Base-by-base conservation (phyloP, 2,329 filamentous ascomycete genomes). In the Fusarium sp. region DNA sequence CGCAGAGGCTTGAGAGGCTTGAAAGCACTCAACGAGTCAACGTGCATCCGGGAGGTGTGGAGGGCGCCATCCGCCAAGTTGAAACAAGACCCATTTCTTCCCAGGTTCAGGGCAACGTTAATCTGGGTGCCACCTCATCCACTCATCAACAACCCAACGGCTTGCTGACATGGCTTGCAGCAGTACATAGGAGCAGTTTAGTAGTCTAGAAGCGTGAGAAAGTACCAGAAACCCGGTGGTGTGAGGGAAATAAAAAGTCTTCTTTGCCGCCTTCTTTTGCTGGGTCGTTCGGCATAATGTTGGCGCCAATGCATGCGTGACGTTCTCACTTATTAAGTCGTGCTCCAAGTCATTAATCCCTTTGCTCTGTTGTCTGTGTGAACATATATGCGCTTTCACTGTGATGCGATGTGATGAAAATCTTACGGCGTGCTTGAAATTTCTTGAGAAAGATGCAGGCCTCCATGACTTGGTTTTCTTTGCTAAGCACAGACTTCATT, bases 261-360 rank as follows among this genome's bases (percentile, higher is more conserved):
- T 75, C 65, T 63, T 72, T 47, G 35, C 49, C 42, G 48, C 39
- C 49, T 69, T 72, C 63, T 74, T 63, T 60, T 56, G 70, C 67
- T 74, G 45, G 54, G 52, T 58, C 49, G 14, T 67, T 63, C 62
- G 66, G 54, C 33, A 60, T 49, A 51, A 45, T 66, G 18, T 69
- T 73, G 71, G 54, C 71, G 62, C 71, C 66, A 73, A 73, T 71
- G 70, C 71, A 73, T 74, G 70, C 51, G 70, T 71, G 71, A 72
- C 68, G 64, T 38, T 63, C 49, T 66, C 48, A 69, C 49, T 75
- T 58, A 47, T 44, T 36, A 44, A 75, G 57, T 69, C 61, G 41
- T 48, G 42, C 63, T 47, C 41, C 63, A 52, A 55, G 17, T 38
- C 35, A 26, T 45, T 61, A 36, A 62, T 61, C 38, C 35, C 44